Evolutionary conservation across 352 stramenopile genomes (phyloP).

Genomic region (Pythium vanterpoolii): DNA sequence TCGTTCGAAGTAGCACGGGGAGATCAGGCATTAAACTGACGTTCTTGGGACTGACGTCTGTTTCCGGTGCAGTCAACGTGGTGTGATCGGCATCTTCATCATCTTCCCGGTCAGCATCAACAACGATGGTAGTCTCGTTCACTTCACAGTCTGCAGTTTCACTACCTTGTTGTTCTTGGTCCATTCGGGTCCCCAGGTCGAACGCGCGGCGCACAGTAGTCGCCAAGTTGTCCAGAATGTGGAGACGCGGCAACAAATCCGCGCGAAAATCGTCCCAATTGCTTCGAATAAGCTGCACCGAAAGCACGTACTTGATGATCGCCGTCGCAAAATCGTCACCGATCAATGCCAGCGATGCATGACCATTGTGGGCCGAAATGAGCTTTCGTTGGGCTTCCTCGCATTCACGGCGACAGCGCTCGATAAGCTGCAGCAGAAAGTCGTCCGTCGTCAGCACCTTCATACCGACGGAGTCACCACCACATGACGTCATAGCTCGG

Average conservation of each 20-base stretch:
- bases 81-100: not conserved
- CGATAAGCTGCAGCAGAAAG: constrained; percentile 68
- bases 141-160: not conserved
- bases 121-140: not conserved
- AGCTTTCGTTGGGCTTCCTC: constrained; percentile 81
- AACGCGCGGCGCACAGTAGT: constrained; percentile 30
- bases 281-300: constrained; percentile 36
- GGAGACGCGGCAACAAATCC: constrained; percentile 62
- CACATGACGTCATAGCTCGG: not conserved
- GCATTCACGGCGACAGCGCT: constrained; percentile 64
- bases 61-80: not conserved
- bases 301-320: constrained; percentile 52
- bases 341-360: constrained; percentile 49
- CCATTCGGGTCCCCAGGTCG: not conserved
- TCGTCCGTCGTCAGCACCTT: constrained; percentile 76
- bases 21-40: constrained; percentile 46
- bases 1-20: constrained; percentile 24
- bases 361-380: constrained; percentile 70
- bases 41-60: constrained; percentile 36
- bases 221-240: constrained; percentile 64
- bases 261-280: constrained; percentile 67
- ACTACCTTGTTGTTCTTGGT: not conserved
- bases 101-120: not conserved
- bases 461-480: not conserved
- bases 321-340: constrained; percentile 28